Percentiles rank a stretch among this genome's conserved stretches.
These are phyloP conservation scores for Pyrus betulifolia DNA, from an alignment of 306 rosid species.

Conservation along the genomic window DNA sequence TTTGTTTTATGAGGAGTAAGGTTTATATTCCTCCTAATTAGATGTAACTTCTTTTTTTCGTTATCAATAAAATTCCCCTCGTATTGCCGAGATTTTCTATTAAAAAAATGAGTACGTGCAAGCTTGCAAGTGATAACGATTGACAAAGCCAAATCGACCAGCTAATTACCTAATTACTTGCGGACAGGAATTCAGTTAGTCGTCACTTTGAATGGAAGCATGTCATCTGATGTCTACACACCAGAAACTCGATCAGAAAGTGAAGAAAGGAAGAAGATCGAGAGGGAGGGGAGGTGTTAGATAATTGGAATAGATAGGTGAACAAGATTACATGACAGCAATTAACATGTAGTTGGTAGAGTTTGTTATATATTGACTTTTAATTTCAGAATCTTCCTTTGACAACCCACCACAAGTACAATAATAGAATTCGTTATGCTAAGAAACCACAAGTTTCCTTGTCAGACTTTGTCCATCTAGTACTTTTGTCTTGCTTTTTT, in stretches of 20 bases:
- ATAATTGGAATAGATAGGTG: conserved; percentile 45
- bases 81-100: no score
- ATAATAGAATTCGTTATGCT: not conserved
- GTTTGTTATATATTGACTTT: conserved; percentile 60
- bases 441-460: conserved; percentile 10
- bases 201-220: not conserved
- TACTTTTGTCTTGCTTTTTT: not conserved
- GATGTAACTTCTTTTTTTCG: no score
- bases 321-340: conserved; percentile 30
- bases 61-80: no score
- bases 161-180: no score
- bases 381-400: not conserved
- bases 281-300: not conserved
- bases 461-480: conserved; percentile 30
- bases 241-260: not conserved
- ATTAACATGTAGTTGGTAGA: conserved; percentile 36
- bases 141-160: not conserved
- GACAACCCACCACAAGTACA: not conserved
- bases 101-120: not conserved
- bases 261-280: not conserved
- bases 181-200: not conserved
- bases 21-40: no score
- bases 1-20: no score
- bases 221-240: not conserved
- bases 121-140: not conserved